Percentiles rank a stretch among this genome's conserved stretches.
These are phyloP conservation scores for Ophiocordyceps polyrhachis-furcata DNA, from an alignment of 2,329 filamentous ascomycete species.

Conservation along the genomic window DNA sequence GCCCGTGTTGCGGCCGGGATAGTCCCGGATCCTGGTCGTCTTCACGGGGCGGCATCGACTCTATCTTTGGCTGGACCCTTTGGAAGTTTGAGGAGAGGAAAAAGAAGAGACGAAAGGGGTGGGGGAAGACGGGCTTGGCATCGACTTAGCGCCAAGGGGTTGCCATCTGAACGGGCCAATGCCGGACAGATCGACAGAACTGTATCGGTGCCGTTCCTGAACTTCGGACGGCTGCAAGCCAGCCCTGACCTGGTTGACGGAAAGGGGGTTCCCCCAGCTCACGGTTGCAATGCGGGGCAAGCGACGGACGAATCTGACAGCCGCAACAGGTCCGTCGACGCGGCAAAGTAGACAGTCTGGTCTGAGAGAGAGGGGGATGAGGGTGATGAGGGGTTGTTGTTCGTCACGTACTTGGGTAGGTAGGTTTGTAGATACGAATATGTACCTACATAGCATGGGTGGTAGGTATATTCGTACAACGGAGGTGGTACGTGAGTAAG, in stretches of 20 bases:
- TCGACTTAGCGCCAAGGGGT: constrained; percentile 4
- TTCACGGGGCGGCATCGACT: constrained; percentile 1
- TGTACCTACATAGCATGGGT: too few species aligned
- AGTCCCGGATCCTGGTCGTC: neutral
- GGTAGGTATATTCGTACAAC: neutral
- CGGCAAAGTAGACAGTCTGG: neutral
- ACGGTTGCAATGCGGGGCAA: constrained; percentile 1
- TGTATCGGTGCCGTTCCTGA: constrained; percentile 2
- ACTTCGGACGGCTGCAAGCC: neutral
- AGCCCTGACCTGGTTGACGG: constrained; percentile 1
- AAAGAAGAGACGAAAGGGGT: constrained; percentile 1
- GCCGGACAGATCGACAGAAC: constrained; percentile 1
- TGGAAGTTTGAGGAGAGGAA: constrained; percentile 3
- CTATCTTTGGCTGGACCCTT: constrained; percentile 4
- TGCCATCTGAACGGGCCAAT: constrained; percentile 4
- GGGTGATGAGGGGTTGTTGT: neutral
- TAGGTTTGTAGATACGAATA: neutral
- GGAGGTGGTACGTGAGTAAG: too few species aligned
- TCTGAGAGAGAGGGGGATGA: neutral
- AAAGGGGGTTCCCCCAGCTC: neutral
- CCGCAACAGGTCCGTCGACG: neutral
- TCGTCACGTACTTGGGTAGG: neutral
- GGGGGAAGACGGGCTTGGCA: neutral
- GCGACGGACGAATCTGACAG: neutral
- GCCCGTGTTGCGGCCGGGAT: neutral